Conservation (phyloP, 768 basidiomycete genomes). For the Mycena metata region DNA sequence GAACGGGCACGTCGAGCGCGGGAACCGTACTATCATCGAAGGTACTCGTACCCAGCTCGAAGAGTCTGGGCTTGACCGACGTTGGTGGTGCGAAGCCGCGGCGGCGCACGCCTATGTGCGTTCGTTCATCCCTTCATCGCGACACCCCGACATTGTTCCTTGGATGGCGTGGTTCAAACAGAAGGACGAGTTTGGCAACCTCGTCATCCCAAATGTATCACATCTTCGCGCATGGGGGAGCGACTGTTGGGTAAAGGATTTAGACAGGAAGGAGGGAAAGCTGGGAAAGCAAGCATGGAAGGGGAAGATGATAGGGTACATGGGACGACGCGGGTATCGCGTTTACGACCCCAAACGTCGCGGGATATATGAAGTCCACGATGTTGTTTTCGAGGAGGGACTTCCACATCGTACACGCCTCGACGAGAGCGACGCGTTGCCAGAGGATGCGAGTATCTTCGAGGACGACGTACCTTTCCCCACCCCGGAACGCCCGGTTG, state of each 20-base stretch:
- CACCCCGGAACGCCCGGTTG: too few relatives aligned
- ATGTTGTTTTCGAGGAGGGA: conserved; percentile 23
- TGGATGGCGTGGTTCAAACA: conserved; percentile 12
- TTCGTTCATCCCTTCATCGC: conserved; percentile 40
- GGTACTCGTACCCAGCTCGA: conserved; percentile 12
- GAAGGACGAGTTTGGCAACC: conserved; percentile 1
- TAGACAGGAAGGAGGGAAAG: conserved; percentile 28
- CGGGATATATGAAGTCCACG: conserved; percentile 16
- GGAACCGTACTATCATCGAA: conserved; percentile 35
- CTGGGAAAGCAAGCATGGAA: conserved; percentile 31
- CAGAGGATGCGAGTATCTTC: neutral
- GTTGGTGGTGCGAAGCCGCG: conserved; percentile 20
- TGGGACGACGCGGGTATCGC: conserved; percentile 28
- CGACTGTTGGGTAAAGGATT: conserved; percentile 27
- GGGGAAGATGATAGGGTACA: conserved; percentile 28
- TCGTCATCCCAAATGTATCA: conserved; percentile 21
- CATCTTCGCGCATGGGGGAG: conserved; percentile 31
- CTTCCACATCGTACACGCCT: conserved; percentile 5
- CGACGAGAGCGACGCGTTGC: neutral
- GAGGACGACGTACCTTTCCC: conserved; percentile 1
- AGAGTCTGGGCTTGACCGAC: neutral
- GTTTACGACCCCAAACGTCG: conserved; percentile 11
- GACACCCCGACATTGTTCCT: conserved; percentile 32
- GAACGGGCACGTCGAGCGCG: conserved; percentile 43
- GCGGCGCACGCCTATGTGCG: conserved; percentile 39